Evolutionary conservation across 192 early-diverging fungal genomes (phyloP).

Genomic region (Coemansia nantahalensis): DNA sequence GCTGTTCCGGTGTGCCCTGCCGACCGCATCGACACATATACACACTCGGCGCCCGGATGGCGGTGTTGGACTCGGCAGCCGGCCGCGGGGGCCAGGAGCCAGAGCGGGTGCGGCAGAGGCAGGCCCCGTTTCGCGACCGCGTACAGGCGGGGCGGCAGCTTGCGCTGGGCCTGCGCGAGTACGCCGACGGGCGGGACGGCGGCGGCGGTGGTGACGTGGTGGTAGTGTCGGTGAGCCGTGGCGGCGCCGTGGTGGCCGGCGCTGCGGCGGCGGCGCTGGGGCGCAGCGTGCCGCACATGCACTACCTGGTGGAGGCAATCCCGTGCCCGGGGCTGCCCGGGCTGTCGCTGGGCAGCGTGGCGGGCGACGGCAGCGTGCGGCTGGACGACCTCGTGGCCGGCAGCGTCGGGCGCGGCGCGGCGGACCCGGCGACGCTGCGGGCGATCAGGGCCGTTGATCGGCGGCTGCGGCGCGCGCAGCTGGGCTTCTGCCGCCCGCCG

Average conservation of each 20-base stretch:
- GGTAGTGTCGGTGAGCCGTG: conserved; percentile 47
- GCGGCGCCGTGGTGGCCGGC: conserved; percentile 47
- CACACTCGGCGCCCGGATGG: too few relatives aligned
- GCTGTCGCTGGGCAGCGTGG: conserved; percentile 51
- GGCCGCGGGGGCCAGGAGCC: background rate
- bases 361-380: conserved; percentile 48
- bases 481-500: conserved; percentile 11
- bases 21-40: too few relatives aligned
- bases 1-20: too few relatives aligned
- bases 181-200: conserved; percentile 1
- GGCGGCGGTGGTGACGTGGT: conserved; percentile 14
- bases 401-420: conserved; percentile 23
- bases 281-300: conserved; percentile 18
- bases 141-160: conserved; percentile 45
- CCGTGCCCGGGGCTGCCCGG: conserved; percentile 37
- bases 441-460: conserved; percentile 15
- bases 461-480: conserved; percentile 25
- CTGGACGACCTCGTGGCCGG: conserved; percentile 38
- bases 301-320: conserved; percentile 40
- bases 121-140: conserved; percentile 35
- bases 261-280: conserved; percentile 28
- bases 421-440: conserved; percentile 7
- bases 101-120: background rate
- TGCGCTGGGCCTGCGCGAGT: conserved; percentile 33
- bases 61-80: conserved; percentile 8